Base-by-base conservation (phyloP, 192 early-diverging fungal species). In the Dispira parvispora region DNA sequence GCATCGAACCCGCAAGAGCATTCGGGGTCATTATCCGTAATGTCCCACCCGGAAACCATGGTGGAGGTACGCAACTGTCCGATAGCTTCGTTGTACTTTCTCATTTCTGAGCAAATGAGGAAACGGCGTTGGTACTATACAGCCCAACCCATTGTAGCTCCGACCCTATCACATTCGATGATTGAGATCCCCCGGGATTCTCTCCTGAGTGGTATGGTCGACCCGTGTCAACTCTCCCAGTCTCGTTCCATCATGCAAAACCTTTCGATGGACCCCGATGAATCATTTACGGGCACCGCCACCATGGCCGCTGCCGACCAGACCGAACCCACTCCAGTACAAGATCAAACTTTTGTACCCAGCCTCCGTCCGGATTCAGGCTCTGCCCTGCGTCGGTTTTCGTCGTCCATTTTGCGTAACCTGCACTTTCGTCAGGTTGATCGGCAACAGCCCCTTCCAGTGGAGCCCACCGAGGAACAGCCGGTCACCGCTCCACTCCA, bases 1-100 rank as follows among this genome's bases (percentile, higher is more conserved):
- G 32, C 6, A 6, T 38, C 32, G 1, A 38, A 38, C 32, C 32
- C 32, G 6, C 1, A 38, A 6, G 32, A 38, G 32, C n/a, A n/a
- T 49, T 25, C 43, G 25, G 60, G 43, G 18, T 14, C 20, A 11
- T 45, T 14, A 43, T 25, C 26, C 63, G 12, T 63, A 66, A 49
- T 62, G 63, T 46, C 68, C 68, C 68, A 45, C 21, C 14, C 47
- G 14, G 62, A 49, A 38, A 11, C 52, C 14, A 25, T 67, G 8
- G 62, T 71, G 18, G 65, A 71, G 57, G 76, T 74, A 23, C 63
- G 71, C n/a, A 74, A 74, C 67, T 74, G 70, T 52, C 76, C 76
- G 0, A 67, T 72, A 18, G 71, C 71, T 0, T 78, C 76, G 0
- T 69, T 78, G 6, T 78, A 78, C 49, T 66, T 69, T 1, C 60